Base-by-base conservation (phyloP, 2,329 filamentous ascomycete genomes). In the Neofusicoccum sp. region DNA sequence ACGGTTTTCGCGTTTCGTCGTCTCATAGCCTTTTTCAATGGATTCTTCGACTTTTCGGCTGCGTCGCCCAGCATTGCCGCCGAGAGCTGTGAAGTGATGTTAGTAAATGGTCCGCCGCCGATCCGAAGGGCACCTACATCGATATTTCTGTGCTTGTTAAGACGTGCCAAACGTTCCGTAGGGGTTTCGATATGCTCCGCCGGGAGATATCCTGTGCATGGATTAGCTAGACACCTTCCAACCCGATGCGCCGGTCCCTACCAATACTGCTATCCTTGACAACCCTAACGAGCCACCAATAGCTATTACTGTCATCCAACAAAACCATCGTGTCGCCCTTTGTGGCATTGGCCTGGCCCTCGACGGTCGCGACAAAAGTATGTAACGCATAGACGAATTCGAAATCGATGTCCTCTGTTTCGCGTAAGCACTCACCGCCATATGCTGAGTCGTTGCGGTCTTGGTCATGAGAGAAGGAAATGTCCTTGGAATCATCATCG, bases 281-380 rank as follows among this genome's bases (percentile, higher is more conserved):
- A 47, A 99, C 90, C 65, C 93, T 85, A 12, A 99, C 95, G 63
- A 99, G 85, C 95, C 95, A 99, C 95, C 95, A 99, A 76, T 99
- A 99, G 78, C 93, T 98, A 79, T 99, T 99, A 78, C 92, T 98
- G 70, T 99, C 95, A 71, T 99, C 95, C 24, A 99, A 84, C 65
- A 99, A 82, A 58, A 98, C 93, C 95, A 99, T 99, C 12, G 93
- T 98, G 72, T 99, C 95, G 56, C 95, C 95, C 78, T 99, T 99
- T 34, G 91, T 96, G 62, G 95, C 95, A 80, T 98, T 99, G 64
- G 95, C 95, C 77, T 99, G 95, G 30, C 95, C 95, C 77, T 99
- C 95, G 51, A 99, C 95, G 0, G 95, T 98, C 30, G 95, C 95
- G 65, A 97, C 90, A 71, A 99, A 99, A 2, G 93, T 99, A 75